Conservation (phyloP, 2,329 filamentous ascomycete species). For the Aspergillus vadensis region DNA sequence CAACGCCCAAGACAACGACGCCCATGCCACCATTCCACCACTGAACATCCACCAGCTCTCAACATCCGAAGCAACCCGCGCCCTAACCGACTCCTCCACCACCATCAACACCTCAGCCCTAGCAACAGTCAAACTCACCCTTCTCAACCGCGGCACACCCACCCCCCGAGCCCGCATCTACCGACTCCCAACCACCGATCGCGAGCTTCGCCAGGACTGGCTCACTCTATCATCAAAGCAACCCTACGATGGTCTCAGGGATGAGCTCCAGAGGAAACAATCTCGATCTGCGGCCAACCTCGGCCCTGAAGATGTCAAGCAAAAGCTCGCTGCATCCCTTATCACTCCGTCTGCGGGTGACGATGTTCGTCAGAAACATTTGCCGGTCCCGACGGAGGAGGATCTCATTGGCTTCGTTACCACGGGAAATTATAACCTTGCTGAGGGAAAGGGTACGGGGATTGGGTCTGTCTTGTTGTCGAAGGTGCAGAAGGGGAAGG, state of each 20-base stretch:
- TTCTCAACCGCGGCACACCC: slow-evolving; percentile 71
- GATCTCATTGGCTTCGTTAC: slow-evolving; percentile 91
- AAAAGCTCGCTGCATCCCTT: slow-evolving; percentile 34
- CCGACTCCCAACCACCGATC: slow-evolving; percentile 65
- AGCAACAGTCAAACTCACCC: slow-evolving; percentile 66
- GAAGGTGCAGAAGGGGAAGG: slow-evolving; percentile 50
- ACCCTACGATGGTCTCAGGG: neutral
- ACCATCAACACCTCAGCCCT: slow-evolving; percentile 39
- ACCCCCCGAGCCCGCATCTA: slow-evolving; percentile 78
- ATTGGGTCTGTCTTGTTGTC: slow-evolving; percentile 69
- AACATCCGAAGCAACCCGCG: slow-evolving; percentile 36
- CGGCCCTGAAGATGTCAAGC: slow-evolving; percentile 25
- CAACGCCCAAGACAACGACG: neutral
- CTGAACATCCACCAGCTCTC: slow-evolving; percentile 44
- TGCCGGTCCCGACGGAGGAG: slow-evolving; percentile 67
- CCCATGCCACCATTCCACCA: slow-evolving; percentile 24
- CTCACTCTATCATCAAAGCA: slow-evolving; percentile 56
- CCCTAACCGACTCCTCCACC: slow-evolving; percentile 23
- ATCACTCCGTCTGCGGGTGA: slow-evolving; percentile 45
- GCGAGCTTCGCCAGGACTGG: slow-evolving; percentile 69
- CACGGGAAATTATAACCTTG: slow-evolving; percentile 78
- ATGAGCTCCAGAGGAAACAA: neutral
- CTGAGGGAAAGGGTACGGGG: slow-evolving; percentile 72
- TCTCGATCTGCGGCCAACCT: slow-evolving; percentile 3
- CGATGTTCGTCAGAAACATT: slow-evolving; percentile 39